phyloP scores from a whole-genome alignment of 805 yeast genomes.

The Pichia scutulata region DNA sequence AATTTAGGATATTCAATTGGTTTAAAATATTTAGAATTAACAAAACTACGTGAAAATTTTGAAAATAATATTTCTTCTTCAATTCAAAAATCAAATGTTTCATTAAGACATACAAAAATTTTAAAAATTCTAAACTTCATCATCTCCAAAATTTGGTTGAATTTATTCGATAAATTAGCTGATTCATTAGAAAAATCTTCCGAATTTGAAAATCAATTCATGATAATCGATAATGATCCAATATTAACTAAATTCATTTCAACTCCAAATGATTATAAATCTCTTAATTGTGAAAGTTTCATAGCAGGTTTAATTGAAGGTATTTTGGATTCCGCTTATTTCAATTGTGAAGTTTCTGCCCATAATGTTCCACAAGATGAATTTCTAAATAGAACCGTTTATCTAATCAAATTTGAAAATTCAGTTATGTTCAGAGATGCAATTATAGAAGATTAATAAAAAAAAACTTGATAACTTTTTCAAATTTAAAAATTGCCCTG shows the following conservation, averaged over 20 bases:
- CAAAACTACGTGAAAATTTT: conserved; percentile 58
- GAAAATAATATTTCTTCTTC: conserved; percentile 31
- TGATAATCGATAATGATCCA: conserved; percentile 76
- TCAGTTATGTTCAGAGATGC: conserved; percentile 47
- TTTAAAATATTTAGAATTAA: conserved; percentile 58
- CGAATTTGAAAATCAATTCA: conserved; percentile 58
- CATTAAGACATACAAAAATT: conserved; percentile 53
- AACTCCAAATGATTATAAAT: conserved; percentile 72
- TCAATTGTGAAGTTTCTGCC: conserved; percentile 74
- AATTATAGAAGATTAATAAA: not conserved
- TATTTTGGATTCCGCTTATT: conserved; percentile 63
- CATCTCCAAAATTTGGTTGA: conserved; percentile 64
- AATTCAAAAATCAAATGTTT: conserved; percentile 55
- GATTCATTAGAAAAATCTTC: conserved; percentile 36
- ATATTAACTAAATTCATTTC: conserved; percentile 63
- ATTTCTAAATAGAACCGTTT: conserved; percentile 62
- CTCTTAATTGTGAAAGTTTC: conserved; percentile 73
- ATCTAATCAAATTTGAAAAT: conserved; percentile 61
- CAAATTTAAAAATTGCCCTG: not conserved
- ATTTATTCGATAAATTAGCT: conserved; percentile 67
- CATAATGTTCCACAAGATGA: conserved; percentile 58
- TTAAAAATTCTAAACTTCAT: conserved; percentile 76
- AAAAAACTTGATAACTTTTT: too few species aligned
- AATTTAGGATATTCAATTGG: conserved; percentile 76
- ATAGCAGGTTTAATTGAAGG: conserved; percentile 85